Conservation (phyloP, 2,329 filamentous ascomycete genomes). For the Calycina herbarum region DNA sequence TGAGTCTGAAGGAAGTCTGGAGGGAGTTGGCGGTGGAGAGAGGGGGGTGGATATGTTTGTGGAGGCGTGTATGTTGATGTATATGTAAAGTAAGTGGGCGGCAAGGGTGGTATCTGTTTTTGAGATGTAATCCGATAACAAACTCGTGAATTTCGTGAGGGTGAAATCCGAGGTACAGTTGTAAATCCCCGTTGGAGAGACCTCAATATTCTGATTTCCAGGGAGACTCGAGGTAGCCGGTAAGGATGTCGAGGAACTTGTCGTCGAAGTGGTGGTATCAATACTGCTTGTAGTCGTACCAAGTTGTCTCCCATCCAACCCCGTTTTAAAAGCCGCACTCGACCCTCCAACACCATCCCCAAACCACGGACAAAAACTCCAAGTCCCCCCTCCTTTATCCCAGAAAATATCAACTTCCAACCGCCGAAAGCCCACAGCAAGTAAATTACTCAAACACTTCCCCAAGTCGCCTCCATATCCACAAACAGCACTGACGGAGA, state of each 20-base stretch:
- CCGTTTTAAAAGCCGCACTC: not conserved
- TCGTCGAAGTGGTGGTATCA: slow-evolving; percentile 6
- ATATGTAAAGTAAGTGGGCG: slow-evolving; percentile 53
- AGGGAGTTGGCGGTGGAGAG: slow-evolving; percentile 42
- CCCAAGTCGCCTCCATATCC: slow-evolving; percentile 52
- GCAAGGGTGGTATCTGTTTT: slow-evolving; percentile 54
- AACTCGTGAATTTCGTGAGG: slow-evolving; percentile 48
- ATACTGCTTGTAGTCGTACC: not conserved
- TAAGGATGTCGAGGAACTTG: slow-evolving; percentile 20
- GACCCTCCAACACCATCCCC: not conserved
- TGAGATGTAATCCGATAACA: slow-evolving; percentile 54
- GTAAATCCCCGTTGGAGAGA: slow-evolving; percentile 52
- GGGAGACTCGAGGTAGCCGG: slow-evolving; percentile 23
- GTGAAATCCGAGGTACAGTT: slow-evolving; percentile 55
- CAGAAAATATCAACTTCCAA: slow-evolving; percentile 64
- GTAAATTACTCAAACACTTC: slow-evolving; percentile 62
- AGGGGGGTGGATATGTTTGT: slow-evolving; percentile 44
- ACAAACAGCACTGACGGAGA: slow-evolving; percentile 59
- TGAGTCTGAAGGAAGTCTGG: slow-evolving; percentile 45
- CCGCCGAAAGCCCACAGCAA: slow-evolving; percentile 58
- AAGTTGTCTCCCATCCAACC: slow-evolving; percentile 7
- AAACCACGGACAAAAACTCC: slow-evolving; percentile 61
- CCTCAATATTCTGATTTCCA: slow-evolving; percentile 29
- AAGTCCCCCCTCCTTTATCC: slow-evolving; percentile 53
- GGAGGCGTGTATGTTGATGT: slow-evolving; percentile 61